Evolutionary conservation across 805 yeast species (phyloP), one percentile per base, ranked within the genome.

Genomic region (Zygoascus flipseniorum): DNA sequence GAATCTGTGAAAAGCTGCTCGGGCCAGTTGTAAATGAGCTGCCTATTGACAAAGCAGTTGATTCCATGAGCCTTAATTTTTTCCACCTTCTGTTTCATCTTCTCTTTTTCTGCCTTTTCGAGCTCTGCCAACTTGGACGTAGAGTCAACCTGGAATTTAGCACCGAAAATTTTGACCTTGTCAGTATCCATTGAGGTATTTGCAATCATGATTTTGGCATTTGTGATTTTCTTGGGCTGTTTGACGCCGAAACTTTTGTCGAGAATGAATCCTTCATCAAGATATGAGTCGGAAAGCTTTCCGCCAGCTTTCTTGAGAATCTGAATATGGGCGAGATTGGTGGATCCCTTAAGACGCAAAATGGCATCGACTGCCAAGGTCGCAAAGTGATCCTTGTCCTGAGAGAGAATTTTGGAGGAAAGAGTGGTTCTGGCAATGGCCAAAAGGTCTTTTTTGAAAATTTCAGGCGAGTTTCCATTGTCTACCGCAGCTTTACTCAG

Each of bases 1-100:
- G 89, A 72, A 61, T 92, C 99, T 5, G 95, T 79, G 65, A 93
- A 87, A 60, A 93, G 76, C 71, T 88, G 97, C 72, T 93, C 99
- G 26, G 99, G 99, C 79, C 92, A 93, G 74, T 93, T 97, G 72
- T 93, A 93, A 65, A 93, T 93, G 65, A 93, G 79, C 73, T 93
- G 99, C 67, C 99, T 83, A 75, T 93, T 93, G 62, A 93, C 89
- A 69, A 93, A 93, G 62, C 92, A 83, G 69, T 88, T 87, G 66
- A 88, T 82, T 53, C 87, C 86, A 68, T 88, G 95, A 60, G 83
- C 83, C 67, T 89, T 81, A 69, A 93, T 93, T 68, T 89, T 89
- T 55, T 83, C 89, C 59, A 93, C 89, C 71, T 93, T 93, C 52
- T 69, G 74, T 71, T 82, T 86, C 98, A 93, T 92, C 75, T 92